These are phyloP conservation scores for Colletotrichum sp. DNA, from an alignment of 2,329 filamentous ascomycete species.

Conservation along the genomic window DNA sequence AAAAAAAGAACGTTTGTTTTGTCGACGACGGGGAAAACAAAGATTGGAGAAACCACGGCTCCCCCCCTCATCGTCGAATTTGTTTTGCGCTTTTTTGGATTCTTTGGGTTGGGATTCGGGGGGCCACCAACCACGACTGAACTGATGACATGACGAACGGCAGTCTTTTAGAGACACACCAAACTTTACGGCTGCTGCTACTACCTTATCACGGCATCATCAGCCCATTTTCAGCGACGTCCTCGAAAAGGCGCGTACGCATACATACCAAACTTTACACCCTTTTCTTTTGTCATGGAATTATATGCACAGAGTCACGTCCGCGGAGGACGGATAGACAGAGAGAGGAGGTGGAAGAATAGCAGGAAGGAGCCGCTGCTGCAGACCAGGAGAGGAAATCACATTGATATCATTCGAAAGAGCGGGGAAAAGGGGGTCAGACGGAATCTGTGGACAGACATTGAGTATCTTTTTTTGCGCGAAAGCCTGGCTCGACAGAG, in stretches of 20 bases:
- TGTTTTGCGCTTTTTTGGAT: slow-evolving; percentile 7
- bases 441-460: slow-evolving; percentile 5
- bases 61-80: neutral
- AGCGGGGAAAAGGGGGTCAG: neutral
- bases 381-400: neutral
- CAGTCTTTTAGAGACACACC: neutral
- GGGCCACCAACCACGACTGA: slow-evolving; percentile 14
- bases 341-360: neutral
- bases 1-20: slow-evolving; percentile 14
- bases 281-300: slow-evolving; percentile 19
- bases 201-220: neutral
- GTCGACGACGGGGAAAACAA: neutral
- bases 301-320: neutral
- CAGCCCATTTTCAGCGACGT: neutral
- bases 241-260: neutral
- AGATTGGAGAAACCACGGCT: slow-evolving; percentile 11
- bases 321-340: neutral
- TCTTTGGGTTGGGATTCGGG: slow-evolving; percentile 15
- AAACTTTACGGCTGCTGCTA: neutral
- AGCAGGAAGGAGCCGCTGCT: neutral
- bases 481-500: neutral
- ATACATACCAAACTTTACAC: neutral
- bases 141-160: slow-evolving; percentile 1
- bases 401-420: neutral
- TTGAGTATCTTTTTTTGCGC: neutral